These are phyloP conservation scores for Malassezia equina DNA, from an alignment of 1,284 basidiomycete genomes.

Conservation along the genomic window DNA sequence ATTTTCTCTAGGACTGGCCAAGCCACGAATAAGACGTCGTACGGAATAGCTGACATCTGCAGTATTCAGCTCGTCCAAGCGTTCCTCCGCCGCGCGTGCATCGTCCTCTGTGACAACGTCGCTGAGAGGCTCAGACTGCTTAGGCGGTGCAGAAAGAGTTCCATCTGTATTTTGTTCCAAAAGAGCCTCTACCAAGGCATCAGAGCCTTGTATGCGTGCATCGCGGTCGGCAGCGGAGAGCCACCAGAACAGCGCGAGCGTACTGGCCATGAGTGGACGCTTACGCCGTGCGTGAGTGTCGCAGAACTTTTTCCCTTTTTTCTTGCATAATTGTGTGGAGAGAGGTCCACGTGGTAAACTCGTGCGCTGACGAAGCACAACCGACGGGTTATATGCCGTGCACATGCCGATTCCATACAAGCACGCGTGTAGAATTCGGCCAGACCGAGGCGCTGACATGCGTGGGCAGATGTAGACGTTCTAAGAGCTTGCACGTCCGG, in stretches of 20 bases:
- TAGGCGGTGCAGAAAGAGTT: constrained; percentile 18
- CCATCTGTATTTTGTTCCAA: constrained; percentile 19
- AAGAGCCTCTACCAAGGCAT: constrained; percentile 68
- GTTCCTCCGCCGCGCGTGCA: constrained; percentile 49
- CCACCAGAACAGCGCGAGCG: constrained; percentile 84
- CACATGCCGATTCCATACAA: neutral
- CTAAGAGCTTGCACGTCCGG: neutral
- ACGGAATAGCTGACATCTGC: constrained; percentile 52
- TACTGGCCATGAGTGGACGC: constrained; percentile 58
- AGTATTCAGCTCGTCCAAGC: constrained; percentile 54
- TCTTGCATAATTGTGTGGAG: constrained; percentile 1
- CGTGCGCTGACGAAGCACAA: neutral
- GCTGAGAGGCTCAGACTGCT: neutral
- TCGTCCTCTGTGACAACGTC: constrained; percentile 18
- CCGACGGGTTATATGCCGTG: neutral
- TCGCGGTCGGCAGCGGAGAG: constrained; percentile 71
- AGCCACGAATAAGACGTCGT: constrained; percentile 53
- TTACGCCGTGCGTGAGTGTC: neutral
- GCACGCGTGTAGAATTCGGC: neutral
- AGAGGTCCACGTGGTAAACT: neutral
- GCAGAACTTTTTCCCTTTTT: neutral
- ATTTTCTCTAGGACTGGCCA: constrained; percentile 83
- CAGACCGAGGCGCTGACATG: neutral
- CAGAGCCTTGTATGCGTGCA: constrained; percentile 72
- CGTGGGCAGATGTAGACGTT: neutral